Conservation (phyloP, 257 asterid species). For the Penstemon newberryi region DNA sequence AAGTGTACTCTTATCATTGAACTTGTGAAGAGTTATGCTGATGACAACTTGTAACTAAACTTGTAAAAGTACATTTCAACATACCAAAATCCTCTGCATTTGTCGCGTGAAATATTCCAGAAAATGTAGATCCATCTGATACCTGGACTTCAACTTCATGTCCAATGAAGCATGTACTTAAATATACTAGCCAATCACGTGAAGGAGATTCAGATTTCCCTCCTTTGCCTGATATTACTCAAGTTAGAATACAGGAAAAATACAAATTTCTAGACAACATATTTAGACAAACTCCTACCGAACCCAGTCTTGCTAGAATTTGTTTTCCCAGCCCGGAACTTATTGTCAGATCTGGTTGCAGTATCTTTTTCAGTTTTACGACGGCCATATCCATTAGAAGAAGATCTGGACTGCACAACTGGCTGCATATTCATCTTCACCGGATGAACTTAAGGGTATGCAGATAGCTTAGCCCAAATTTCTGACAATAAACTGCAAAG, state of each 20-base stretch:
- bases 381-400: conserved; percentile 78
- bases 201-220: conserved; percentile 36
- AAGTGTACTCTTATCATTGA: not conserved
- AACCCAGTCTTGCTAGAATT: conserved; percentile 42
- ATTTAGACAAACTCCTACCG: conserved; percentile 50
- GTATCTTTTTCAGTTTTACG: conserved; percentile 69
- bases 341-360: conserved; percentile 56
- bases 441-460: conserved; percentile 37
- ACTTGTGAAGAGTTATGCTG: not conserved
- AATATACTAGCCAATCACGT: conserved; percentile 66
- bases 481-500: conserved; percentile 38
- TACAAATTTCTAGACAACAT: conserved; percentile 7
- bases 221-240: conserved; percentile 53
- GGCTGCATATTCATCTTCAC: conserved; percentile 69
- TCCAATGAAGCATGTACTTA: conserved; percentile 78
- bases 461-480: conserved; percentile 31
- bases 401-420: conserved; percentile 62
- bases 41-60: conserved; percentile 9
- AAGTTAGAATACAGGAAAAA: conserved; percentile 27
- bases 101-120: conserved; percentile 86
- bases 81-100: conserved; percentile 88
- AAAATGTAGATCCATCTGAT: conserved; percentile 75
- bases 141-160: conserved; percentile 93
- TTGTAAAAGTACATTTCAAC: conserved; percentile 10
- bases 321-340: conserved; percentile 51